Conservation (phyloP, 2,329 filamentous ascomycete species). For the Aspergillus ustus region DNA sequence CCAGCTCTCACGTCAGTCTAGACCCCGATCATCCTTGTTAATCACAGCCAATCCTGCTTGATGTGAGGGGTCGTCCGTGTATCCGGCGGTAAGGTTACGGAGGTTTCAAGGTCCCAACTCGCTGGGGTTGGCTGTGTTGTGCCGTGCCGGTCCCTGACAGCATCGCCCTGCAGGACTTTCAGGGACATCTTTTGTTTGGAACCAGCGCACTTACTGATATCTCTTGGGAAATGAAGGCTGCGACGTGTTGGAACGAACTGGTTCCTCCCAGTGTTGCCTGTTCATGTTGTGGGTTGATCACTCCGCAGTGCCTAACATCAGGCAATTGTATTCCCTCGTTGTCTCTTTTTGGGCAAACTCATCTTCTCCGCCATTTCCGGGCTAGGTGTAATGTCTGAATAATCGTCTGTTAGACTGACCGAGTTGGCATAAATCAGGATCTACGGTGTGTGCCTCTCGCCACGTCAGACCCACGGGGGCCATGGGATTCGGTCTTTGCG, state of each 20-base stretch:
- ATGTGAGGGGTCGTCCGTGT: not conserved
- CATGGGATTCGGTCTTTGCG: not conserved
- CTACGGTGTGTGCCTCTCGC: conserved; percentile 7
- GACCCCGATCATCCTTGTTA: not conserved
- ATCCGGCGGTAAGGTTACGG: not conserved
- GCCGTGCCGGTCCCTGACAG: conserved; percentile 10
- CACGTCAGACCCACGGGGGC: conserved; percentile 20
- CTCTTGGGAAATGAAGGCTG: not conserved
- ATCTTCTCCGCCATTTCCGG: conserved; percentile 7
- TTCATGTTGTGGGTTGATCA: not conserved
- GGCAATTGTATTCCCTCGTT: not conserved
- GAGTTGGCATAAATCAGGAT: conserved; percentile 6
- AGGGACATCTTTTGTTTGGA: not conserved
- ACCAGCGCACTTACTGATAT: conserved; percentile 1
- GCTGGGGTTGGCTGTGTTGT: not conserved
- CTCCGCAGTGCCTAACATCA: conserved; percentile 10
- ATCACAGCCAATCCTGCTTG: not conserved
- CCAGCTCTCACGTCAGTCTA: not conserved
- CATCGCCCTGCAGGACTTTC: not conserved
- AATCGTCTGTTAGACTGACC: not conserved
- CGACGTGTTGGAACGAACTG: conserved; percentile 12
- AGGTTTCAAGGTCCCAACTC: not conserved
- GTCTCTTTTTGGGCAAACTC: not conserved
- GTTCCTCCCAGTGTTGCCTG: not conserved
- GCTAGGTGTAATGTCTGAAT: not conserved